Evolutionary conservation across 2,329 filamentous ascomycete species (phyloP), one percentile per base, ranked within the genome.

Genomic region (Fusarium metavorans): DNA sequence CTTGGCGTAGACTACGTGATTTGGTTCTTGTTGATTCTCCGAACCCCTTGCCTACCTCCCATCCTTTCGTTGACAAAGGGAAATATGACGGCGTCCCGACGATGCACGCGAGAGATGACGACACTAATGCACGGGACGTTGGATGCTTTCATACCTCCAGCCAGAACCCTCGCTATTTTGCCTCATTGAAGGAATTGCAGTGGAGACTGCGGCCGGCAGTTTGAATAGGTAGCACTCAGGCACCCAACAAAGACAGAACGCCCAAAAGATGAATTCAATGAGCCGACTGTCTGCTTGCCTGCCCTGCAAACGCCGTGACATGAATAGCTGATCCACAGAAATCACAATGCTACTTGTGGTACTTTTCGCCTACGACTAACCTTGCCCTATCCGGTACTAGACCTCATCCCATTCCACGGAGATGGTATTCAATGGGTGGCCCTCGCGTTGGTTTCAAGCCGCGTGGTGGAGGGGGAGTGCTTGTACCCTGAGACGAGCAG

Each of bases 341-440:
- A 57, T n/a, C 27, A 63, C 56, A 68, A 60, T 25, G 48, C 35
- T 50, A n/a, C 32, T 23, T 48, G 39, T 32, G 27, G 45, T 58
- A 59, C 45, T 37, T 60, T 32, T 18, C 14, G 41, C 27, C 18
- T 39, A 25, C 23, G n/a, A 43, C 34, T 48, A 37, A 16, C 32
- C 61, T 76, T 76, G 66, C 65, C 58, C 75, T 73, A 70, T 77
- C 70, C 66, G 67, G 74, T 74, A 14, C 74, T 66, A 68, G 65
- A 66, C 34, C 56, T 52, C 65, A 70, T 67, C 67, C 64, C 72
- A 76, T 77, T 74, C 75, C 75, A 77, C 32, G 50, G 72, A 32
- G 66, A 75, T 72, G 72, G 74, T 75, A 75, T 65, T 71, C 52
- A 67, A 41, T 61, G 66, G 61, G 20, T 72, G 66, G 70, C 39